Evolutionary conservation across 2,329 filamentous ascomycete species (phyloP), one percentile per base, ranked within the genome.

Genomic region (Fusarium nygamai): DNA sequence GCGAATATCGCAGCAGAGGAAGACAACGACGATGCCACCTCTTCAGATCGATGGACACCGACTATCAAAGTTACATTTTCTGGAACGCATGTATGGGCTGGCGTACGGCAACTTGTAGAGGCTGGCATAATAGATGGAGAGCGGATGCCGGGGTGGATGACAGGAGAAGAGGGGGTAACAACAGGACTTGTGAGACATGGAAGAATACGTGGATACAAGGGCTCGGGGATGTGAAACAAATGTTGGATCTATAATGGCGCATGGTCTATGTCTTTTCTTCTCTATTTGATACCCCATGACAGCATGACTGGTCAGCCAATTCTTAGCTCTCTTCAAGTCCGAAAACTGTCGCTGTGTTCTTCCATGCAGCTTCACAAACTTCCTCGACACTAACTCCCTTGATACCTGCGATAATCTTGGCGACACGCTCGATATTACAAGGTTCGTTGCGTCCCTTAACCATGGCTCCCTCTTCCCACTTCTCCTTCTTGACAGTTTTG

Each of bases 361-460:
- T 88, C 94, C 94, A 97, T 9, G 94, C 92, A 81, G 92, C 92
- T 84, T 98, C 94, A 79, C 92, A 94, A 27, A 99, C 92, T 80
- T 96, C 92, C 79, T 97, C 91, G 2, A 97, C 88, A 8, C 88
- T 83, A 8, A 98, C 86, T 0, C 89, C 94, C 83, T 98, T 98
- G 73, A 98, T 92, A 47, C 88, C 91, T 3, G 96, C 96, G 73
- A 99, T 92, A 59, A 96, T 94, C 81, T 92, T 91, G n/a, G 94
- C 96, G 20, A 99, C 93, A 61, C 92, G 91, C 73, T 92, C 91
- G 74, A 99, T 98, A 61, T 90, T 92, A 77, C 93, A 95, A 16
- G 96, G 94, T 83, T 99, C 96, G 80, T 99, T 99, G 69, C 96
- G 90, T 2, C 96, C 94, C 84, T 98, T 99, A 61, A 99, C 90